Evolutionary conservation across 495 filamentous ascomycete genomes (phyloP).

Genomic region (Neurospora sublineolata): DNA sequence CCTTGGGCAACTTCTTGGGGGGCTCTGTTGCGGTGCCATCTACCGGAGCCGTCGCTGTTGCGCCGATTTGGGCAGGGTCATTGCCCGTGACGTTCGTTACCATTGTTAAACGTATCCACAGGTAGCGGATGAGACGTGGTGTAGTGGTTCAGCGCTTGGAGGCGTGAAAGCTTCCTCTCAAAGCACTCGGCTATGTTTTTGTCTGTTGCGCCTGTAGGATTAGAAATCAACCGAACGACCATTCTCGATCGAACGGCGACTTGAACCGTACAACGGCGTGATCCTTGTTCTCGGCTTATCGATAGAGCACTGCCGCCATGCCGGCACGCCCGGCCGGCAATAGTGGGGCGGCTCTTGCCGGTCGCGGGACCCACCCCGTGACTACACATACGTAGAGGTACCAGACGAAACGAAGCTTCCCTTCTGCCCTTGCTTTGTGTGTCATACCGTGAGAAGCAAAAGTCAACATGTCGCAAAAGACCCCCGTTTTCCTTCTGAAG

Average conservation of each 20-base stretch:
- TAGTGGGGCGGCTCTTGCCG: background rate
- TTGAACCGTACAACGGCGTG: background rate
- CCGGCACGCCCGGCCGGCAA: background rate
- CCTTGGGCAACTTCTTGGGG: slow-evolving; percentile 51
- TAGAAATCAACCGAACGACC: background rate
- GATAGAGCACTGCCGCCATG: background rate
- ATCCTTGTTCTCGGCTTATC: background rate
- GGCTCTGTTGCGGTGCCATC: slow-evolving; percentile 9
- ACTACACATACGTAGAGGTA: background rate
- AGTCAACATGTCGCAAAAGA: slow-evolving; percentile 14
- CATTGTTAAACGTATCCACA: background rate
- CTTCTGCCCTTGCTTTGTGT: background rate
- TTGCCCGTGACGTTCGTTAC: background rate
- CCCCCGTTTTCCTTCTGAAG: slow-evolving; percentile 73
- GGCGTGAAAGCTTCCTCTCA: background rate
- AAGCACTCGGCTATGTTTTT: background rate
- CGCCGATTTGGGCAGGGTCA: background rate
- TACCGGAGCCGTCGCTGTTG: background rate
- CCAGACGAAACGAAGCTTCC: background rate
- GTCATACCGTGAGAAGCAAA: background rate
- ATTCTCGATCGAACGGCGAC: background rate
- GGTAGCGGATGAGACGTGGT: too few species aligned
- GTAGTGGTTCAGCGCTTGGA: background rate
- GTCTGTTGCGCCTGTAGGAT: background rate
- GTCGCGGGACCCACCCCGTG: background rate